Evolutionary conservation across 2,329 filamentous ascomycete species (phyloP).

Genomic region (Ceratocystis alfenasii): DNA sequence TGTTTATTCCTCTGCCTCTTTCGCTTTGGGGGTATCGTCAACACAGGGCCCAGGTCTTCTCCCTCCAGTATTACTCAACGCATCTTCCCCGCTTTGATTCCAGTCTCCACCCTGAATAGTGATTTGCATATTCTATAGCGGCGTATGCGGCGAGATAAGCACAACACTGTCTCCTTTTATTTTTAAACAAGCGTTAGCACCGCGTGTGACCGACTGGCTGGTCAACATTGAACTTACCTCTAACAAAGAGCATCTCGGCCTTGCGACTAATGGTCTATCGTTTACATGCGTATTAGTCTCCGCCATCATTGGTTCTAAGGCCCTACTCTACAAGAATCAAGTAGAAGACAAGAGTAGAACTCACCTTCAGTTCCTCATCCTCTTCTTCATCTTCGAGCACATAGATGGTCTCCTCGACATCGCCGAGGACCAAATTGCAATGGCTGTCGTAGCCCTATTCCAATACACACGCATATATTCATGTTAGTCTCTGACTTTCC

Average conservation of each 20-base stretch:
- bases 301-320: too few species aligned
- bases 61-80: neutral
- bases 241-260: slow-evolving; percentile 95
- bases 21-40: slow-evolving; percentile 2
- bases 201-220: neutral
- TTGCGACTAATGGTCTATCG: slow-evolving; percentile 82
- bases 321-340: too few species aligned
- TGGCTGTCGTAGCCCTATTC: slow-evolving; percentile 93
- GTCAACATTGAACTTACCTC: slow-evolving; percentile 51
- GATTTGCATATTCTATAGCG: slow-evolving; percentile 28
- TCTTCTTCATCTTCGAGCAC: slow-evolving; percentile 40
- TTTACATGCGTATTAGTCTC: neutral
- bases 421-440: slow-evolving; percentile 90
- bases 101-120: too few species aligned
- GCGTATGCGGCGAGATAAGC: slow-evolving; percentile 52
- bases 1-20: neutral
- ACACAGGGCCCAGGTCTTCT: neutral
- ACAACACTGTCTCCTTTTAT: slow-evolving; percentile 57
- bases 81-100: neutral
- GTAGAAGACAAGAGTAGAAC: slow-evolving; percentile 23
- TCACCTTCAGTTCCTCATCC: slow-evolving; percentile 57
- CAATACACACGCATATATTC: neutral
- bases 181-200: neutral
- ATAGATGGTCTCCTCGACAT: slow-evolving; percentile 96
- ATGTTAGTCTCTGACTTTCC: neutral